A percentile compares a stretch with the other conserved stretches of the same genome.
These are phyloP conservation scores for Metarhizium rileyi DNA, from an alignment of 2,329 filamentous ascomycete species.

Conservation along the genomic window DNA sequence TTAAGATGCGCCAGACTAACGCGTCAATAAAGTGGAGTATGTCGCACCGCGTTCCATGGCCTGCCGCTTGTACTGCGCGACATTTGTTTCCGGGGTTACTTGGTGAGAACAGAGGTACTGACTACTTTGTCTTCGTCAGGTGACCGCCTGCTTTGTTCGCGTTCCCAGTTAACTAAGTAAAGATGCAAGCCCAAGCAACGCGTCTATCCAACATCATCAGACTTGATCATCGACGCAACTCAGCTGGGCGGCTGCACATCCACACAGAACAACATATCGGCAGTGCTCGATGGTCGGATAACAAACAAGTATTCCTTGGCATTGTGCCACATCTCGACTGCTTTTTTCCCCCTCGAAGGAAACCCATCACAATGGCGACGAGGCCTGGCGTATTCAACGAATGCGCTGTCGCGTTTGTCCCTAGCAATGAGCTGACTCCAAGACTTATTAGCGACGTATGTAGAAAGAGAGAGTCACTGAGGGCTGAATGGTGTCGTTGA, in stretches of 20 bases:
- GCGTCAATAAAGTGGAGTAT: no score
- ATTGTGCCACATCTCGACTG: neutral
- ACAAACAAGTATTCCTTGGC: neutral
- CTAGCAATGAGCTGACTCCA: conserved; percentile 29
- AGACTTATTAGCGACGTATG: conserved; percentile 32
- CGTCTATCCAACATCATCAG: conserved; percentile 4
- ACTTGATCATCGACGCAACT: neutral
- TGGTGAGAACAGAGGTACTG: neutral
- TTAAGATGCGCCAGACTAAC: no score
- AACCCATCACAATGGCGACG: conserved; percentile 17
- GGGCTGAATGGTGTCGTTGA: neutral
- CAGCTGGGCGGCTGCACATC: neutral
- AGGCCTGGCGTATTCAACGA: conserved; percentile 28
- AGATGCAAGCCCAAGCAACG: no score
- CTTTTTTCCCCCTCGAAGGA: neutral
- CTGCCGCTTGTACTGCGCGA: neutral
- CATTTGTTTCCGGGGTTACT: neutral
- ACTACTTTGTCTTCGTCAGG: conserved; percentile 14
- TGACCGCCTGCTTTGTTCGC: conserved; percentile 28
- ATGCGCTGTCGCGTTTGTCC: conserved; percentile 36
- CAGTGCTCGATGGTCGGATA: neutral
- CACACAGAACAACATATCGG: neutral
- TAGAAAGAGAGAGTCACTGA: neutral
- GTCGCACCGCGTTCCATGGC: no score
- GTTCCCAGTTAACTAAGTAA: no score